Conservation (phyloP, 305 asterid genomes). For the Fraxinus angustifolia region DNA sequence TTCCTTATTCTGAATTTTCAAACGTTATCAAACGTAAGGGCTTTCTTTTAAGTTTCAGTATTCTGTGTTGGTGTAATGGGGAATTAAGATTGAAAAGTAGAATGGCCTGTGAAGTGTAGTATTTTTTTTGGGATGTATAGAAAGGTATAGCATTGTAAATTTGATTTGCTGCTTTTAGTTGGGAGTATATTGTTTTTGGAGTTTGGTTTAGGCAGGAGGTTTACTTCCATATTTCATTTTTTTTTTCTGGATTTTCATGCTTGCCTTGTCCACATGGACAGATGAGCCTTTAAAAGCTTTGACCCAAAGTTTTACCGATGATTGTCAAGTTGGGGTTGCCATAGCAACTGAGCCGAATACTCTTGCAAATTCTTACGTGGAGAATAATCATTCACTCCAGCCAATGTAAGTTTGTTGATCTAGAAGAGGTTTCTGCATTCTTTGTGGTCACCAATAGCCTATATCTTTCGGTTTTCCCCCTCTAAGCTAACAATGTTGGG, state of each 20-base stretch:
- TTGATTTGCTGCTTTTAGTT: background rate
- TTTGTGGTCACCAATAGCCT: constrained; percentile 4
- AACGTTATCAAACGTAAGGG: background rate
- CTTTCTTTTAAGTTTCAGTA: background rate
- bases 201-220: background rate
- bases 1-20: background rate
- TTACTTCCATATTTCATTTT: background rate
- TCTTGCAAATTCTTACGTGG: constrained; percentile 11
- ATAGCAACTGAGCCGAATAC: constrained; percentile 36
- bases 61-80: background rate
- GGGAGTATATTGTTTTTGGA: background rate
- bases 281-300: constrained; percentile 34
- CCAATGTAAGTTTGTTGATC: constrained; percentile 43
- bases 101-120: background rate
- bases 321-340: constrained; percentile 36
- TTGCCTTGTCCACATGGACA: constrained; percentile 29
- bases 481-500: background rate
- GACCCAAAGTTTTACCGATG: constrained; percentile 31
- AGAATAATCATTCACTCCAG: constrained; percentile 26
- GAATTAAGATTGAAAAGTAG: background rate
- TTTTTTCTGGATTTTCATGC: constrained; percentile 14
- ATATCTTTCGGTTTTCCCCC: background rate
- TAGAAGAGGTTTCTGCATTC: background rate
- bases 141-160: background rate
- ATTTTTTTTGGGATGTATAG: background rate